phyloP scores from a whole-genome alignment of 805 yeast species.

The Spathaspora hagerdaliae region DNA sequence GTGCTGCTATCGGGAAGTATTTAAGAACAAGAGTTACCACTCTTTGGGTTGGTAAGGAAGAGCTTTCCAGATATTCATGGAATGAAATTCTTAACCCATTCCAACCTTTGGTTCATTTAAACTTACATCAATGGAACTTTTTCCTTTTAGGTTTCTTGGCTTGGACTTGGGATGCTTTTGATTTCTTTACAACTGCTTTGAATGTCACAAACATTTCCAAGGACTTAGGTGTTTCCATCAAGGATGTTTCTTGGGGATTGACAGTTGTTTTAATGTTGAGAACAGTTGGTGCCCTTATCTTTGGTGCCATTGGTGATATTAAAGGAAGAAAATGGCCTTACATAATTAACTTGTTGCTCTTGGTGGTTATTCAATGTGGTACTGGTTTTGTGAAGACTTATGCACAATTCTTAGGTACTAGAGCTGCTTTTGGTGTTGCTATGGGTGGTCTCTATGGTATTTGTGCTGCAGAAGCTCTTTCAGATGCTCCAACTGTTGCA shows the following conservation, averaged over 20 bases:
- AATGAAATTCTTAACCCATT: slow-evolving; percentile 43
- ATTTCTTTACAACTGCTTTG: slow-evolving; percentile 61
- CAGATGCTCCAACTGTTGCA: slow-evolving; percentile 56
- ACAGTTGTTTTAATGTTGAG: slow-evolving; percentile 70
- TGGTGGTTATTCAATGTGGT: slow-evolving; percentile 59
- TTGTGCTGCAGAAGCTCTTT: slow-evolving; percentile 63
- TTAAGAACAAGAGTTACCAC: slow-evolving; percentile 45
- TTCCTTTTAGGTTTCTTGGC: slow-evolving; percentile 57
- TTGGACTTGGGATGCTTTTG: slow-evolving; percentile 74
- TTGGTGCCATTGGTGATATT: slow-evolving; percentile 59
- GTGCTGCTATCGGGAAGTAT: slow-evolving; percentile 22
- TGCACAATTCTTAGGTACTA: slow-evolving; percentile 53
- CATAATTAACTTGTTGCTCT: slow-evolving; percentile 41
- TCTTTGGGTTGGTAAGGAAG: slow-evolving; percentile 44
- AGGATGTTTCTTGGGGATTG: slow-evolving; percentile 67
- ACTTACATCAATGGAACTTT: slow-evolving; percentile 48
- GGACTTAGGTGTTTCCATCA: slow-evolving; percentile 39
- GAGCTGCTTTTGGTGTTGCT: slow-evolving; percentile 64
- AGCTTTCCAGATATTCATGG: slow-evolving; percentile 30
- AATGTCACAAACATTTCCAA: slow-evolving; percentile 50
- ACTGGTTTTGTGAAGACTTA: slow-evolving; percentile 62
- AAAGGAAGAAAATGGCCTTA: slow-evolving; percentile 68
- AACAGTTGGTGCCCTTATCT: slow-evolving; percentile 64
- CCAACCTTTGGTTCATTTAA: slow-evolving; percentile 34
- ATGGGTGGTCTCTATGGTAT: slow-evolving; percentile 74